These are phyloP conservation scores for Phytopythium litorale DNA, from an alignment of 352 stramenopile species.

Conservation along the genomic window DNA sequence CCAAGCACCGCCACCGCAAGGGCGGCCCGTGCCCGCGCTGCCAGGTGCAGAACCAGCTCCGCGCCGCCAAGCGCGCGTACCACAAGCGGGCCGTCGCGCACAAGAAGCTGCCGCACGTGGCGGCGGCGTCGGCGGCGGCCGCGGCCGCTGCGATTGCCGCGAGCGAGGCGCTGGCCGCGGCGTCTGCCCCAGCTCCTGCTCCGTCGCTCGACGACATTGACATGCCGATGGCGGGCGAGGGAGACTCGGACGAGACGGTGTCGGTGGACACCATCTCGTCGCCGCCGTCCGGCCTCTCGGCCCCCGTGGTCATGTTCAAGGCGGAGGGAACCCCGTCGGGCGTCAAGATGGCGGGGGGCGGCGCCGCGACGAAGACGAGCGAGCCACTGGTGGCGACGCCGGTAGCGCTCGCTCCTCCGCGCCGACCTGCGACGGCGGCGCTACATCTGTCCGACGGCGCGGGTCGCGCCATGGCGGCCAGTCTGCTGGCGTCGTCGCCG, in stretches of 20 bases:
- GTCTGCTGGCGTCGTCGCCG: slow-evolving; percentile 12
- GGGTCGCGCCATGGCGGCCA: slow-evolving; percentile 6
- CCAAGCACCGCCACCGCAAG: slow-evolving; percentile 85
- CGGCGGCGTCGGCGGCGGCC: slow-evolving; percentile 8
- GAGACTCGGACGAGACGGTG: neutral
- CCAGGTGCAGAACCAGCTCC: slow-evolving; percentile 81
- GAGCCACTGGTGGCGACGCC: neutral
- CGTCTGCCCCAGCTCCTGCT: neutral
- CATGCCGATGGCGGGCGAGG: neutral
- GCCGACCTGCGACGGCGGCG: slow-evolving; percentile 8
- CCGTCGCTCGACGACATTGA: neutral
- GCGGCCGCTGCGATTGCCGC: slow-evolving; percentile 3
- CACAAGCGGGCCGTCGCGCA: slow-evolving; percentile 77
- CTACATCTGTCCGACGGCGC: slow-evolving; percentile 18
- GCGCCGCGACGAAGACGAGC: neutral
- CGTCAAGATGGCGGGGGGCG: neutral
- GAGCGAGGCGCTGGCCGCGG: slow-evolving; percentile 3
- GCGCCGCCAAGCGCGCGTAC: slow-evolving; percentile 73
- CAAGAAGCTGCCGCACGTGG: slow-evolving; percentile 74
- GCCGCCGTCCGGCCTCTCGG: neutral
- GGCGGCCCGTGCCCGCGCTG: slow-evolving; percentile 74
- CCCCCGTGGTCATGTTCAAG: neutral
- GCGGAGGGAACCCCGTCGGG: neutral
- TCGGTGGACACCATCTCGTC: neutral
- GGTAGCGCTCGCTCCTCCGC: slow-evolving; percentile 3